Conservation (phyloP, 495 filamentous ascomycete genomes). For the Penicillium taxi region DNA sequence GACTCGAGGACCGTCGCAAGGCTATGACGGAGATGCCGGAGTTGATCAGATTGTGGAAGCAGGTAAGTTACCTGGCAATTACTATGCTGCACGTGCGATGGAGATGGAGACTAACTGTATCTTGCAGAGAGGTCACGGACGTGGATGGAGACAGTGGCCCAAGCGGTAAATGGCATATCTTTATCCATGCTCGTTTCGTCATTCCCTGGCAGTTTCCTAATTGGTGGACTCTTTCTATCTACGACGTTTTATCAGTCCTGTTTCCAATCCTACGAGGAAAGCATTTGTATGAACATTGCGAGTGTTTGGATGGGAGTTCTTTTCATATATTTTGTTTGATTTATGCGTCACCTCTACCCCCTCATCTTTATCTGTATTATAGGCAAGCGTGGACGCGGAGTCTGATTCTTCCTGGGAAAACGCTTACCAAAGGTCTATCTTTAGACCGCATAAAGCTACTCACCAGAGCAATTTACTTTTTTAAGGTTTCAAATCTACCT, state of each 20-base stretch:
- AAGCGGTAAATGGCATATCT: constrained; percentile 33
- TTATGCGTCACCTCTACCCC: too few relatives aligned
- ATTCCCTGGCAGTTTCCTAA: constrained; percentile 5
- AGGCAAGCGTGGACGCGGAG: constrained; percentile 6
- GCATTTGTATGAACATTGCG: constrained; percentile 25
- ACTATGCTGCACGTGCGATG: not conserved
- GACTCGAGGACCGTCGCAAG: constrained; percentile 78
- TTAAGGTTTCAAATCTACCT: too few relatives aligned
- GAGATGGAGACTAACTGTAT: constrained; percentile 17
- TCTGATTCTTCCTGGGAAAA: constrained; percentile 6
- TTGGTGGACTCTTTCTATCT: constrained; percentile 16
- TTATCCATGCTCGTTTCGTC: not conserved
- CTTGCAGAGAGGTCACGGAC: constrained; percentile 68
- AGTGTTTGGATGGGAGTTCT: constrained; percentile 29
- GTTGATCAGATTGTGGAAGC: constrained; percentile 86
- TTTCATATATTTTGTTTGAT: constrained; percentile 11
- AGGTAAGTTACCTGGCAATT: constrained; percentile 49
- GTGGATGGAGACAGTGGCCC: constrained; percentile 89
- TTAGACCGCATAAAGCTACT: not conserved
- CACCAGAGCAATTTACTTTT: too few relatives aligned
- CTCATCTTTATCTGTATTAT: constrained; percentile 22
- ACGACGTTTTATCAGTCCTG: constrained; percentile 21
- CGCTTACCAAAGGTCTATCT: constrained; percentile 1
- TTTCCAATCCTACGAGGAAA: too few relatives aligned
- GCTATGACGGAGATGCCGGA: constrained; percentile 93